Conservation (phyloP, 2,329 filamentous ascomycete species). For the Bipolaris victoriae region DNA sequence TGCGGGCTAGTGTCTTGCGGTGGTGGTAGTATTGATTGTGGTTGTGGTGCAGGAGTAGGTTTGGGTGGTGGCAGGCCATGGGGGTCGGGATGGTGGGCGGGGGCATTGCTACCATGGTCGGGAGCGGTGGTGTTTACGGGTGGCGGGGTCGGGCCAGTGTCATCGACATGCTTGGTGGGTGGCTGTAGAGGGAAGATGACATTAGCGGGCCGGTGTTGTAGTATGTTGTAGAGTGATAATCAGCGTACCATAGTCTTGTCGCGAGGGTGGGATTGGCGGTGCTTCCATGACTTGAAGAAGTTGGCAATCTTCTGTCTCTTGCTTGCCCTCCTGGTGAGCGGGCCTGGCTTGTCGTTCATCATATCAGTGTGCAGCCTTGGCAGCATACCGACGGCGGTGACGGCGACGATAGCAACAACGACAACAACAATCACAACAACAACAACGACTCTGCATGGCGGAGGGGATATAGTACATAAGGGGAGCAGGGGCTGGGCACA, state of each 20-base stretch:
- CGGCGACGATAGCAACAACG: conserved; percentile 3
- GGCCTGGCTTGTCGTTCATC: conserved; percentile 26
- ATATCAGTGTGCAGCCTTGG: conserved; percentile 34
- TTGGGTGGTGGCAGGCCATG: conserved; percentile 18
- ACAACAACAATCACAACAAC: not conserved
- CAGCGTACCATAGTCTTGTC: conserved; percentile 28
- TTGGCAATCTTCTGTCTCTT: conserved; percentile 41
- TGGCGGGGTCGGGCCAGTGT: conserved; percentile 9
- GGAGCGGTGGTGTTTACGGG: conserved; percentile 19
- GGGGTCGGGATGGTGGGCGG: conserved; percentile 17
- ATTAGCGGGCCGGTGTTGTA: conserved; percentile 24
- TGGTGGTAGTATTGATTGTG: not conserved
- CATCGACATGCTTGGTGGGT: conserved; percentile 13
- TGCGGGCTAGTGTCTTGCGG: conserved; percentile 16
- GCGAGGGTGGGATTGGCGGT: conserved; percentile 26
- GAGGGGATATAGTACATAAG: conserved; percentile 25
- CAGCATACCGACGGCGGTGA: conserved; percentile 35
- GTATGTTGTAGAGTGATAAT: not conserved
- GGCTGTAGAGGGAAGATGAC: conserved; percentile 24
- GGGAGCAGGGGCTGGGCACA: conserved; percentile 25
- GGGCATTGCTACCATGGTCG: conserved; percentile 18
- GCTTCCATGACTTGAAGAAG: conserved; percentile 41
- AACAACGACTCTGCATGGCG: conserved; percentile 27
- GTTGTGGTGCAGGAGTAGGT: no score
- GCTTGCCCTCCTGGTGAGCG: conserved; percentile 34